These are phyloP conservation scores for Pyrus bretschneideri DNA, from an alignment of 306 rosid species.

Conservation along the genomic window DNA sequence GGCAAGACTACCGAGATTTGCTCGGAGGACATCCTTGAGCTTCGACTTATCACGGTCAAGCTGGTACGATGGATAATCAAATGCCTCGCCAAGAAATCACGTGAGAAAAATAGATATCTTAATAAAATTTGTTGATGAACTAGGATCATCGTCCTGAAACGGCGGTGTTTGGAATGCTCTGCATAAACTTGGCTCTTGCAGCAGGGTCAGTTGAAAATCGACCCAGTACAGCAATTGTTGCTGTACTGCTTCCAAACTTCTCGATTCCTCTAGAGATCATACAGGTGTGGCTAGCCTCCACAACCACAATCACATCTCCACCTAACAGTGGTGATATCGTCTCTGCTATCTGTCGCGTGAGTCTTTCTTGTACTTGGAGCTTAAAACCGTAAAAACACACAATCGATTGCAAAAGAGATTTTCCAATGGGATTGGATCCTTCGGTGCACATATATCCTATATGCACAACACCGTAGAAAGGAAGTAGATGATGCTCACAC, in stretches of 20 bases:
- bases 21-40: not conserved
- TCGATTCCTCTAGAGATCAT: slow-evolving; percentile 94
- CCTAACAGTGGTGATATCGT: slow-evolving; percentile 59
- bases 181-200: slow-evolving; percentile 62
- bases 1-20: not conserved
- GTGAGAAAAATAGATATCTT: not conserved
- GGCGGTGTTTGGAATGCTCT: slow-evolving; percentile 53
- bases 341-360: slow-evolving; percentile 95
- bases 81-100: not conserved
- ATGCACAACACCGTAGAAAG: slow-evolving; percentile 89
- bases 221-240: slow-evolving; percentile 81
- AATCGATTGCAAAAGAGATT: slow-evolving; percentile 62
- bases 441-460: slow-evolving; percentile 50
- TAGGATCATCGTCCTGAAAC: slow-evolving; percentile 26
- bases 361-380: slow-evolving; percentile 97
- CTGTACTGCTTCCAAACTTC: slow-evolving; percentile 85
- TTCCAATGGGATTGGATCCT: slow-evolving; percentile 48
- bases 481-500: slow-evolving; percentile 95
- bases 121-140: not conserved
- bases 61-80: not conserved
- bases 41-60: not conserved
- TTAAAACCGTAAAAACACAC: slow-evolving; percentile 84
- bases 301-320: slow-evolving; percentile 85
- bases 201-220: slow-evolving; percentile 50
- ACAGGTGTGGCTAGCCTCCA: slow-evolving; percentile 91